phyloP scores from a whole-genome alignment of 2,329 filamentous ascomycete species.

The Neopestalotiopsis rosae region DNA sequence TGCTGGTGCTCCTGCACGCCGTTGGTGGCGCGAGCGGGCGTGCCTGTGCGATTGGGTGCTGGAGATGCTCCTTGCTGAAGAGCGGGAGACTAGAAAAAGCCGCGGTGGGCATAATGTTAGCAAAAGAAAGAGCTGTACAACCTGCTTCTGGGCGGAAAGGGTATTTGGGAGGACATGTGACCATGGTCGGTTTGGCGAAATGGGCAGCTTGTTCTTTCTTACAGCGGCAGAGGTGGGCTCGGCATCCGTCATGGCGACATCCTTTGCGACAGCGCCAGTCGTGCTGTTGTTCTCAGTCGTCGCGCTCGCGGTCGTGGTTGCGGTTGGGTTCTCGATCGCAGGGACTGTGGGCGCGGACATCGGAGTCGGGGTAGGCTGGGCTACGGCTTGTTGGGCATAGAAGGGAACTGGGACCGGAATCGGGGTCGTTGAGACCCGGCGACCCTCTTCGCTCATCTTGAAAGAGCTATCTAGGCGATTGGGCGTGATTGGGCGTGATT shows the following conservation, averaged over 20 bases:
- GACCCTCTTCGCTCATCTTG: slow-evolving; percentile 20
- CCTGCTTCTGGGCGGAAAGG: too few relatives aligned
- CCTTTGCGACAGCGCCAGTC: slow-evolving; percentile 30
- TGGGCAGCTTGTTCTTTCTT: slow-evolving; percentile 23
- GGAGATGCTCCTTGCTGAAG: slow-evolving; percentile 31
- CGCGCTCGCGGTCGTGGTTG: slow-evolving; percentile 19
- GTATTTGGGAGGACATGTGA: background rate
- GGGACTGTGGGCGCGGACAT: slow-evolving; percentile 32
- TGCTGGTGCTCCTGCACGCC: slow-evolving; percentile 24
- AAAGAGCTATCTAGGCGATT: background rate
- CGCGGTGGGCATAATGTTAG: background rate
- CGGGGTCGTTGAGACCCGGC: slow-evolving; percentile 24
- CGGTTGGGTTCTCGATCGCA: slow-evolving; percentile 17
- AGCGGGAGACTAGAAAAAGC: slow-evolving; percentile 3
- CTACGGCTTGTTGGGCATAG: slow-evolving; percentile 8
- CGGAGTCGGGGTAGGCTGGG: slow-evolving; percentile 18
- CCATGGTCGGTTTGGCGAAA: background rate
- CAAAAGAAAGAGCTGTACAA: background rate
- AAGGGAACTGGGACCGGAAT: slow-evolving; percentile 22
- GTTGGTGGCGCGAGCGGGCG: slow-evolving; percentile 45
- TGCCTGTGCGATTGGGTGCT: slow-evolving; percentile 47
- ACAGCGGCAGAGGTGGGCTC: slow-evolving; percentile 47
- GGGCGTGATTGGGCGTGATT: background rate
- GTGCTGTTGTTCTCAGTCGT: slow-evolving; percentile 22
- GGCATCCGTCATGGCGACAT: slow-evolving; percentile 51